Evolutionary conservation across 345 rosid genomes (phyloP), one percentile per base, ranked within the genome.

Genomic region (Eucalyptus erythrocorys): DNA sequence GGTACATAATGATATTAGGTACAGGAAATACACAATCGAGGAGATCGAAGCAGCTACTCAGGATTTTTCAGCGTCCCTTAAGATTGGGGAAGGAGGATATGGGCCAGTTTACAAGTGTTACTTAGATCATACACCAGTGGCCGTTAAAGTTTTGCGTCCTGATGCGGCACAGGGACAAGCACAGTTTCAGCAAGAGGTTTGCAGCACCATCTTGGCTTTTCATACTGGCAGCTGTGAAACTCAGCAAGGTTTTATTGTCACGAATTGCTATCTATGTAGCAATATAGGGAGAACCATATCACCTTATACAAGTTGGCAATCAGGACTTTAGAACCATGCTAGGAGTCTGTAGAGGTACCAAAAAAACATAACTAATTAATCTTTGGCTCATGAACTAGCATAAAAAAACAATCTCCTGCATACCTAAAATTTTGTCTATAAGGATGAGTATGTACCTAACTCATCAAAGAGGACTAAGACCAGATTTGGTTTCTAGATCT

Each of bases 71-170:
- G 88, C 66, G 9, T 88, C 93, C 40, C 96, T 90, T 57, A 96
- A 96, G 93, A 92, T 97, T 24, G 99, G 99, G 49, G 99, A 96
- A 95, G 99, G 99, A 76, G 99, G 99, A 47, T 97, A 97, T 85
- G 98, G 98, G 24, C 99, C 99, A 37, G 99, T 96, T 34, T 97
- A 92, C 92, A 92, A 87, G 86, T 90, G 95, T 71, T 79, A 87
- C 50, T 89, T 97, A 86, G 97, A 96, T 91, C 97, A 93, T 49
- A 97, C 99, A 24, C 91, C 94, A 7, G 98, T 95, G 42, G 98
- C 99, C 13, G 88, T 96, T 71, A 97, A 96, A 93, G 99, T 96
- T 86, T 92, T 97, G 47, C 94, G 96, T 43, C 95, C 98, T 48
- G 99, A 96, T 51, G 99, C 98, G 1, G 94, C 94, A 87, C 99